These are phyloP conservation scores for Acacia pycnantha DNA, from an alignment of 331 rosid genomes.

Conservation along the genomic window DNA sequence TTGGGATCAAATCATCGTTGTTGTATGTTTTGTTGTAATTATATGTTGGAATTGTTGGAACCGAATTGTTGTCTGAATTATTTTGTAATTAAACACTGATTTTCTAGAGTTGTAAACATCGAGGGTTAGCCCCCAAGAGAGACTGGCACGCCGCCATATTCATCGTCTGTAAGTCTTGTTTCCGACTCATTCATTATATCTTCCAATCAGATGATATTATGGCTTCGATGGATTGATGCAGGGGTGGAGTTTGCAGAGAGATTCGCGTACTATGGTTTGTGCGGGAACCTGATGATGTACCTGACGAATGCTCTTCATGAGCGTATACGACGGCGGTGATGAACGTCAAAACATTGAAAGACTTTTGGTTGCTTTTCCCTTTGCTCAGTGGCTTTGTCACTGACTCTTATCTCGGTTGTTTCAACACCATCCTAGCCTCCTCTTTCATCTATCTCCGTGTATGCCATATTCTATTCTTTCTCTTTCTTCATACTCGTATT, in stretches of 20 bases:
- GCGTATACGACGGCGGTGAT: slow-evolving; percentile 38
- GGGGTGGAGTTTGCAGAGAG: slow-evolving; percentile 70
- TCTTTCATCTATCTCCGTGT: slow-evolving; percentile 50
- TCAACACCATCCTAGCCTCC: slow-evolving; percentile 51
- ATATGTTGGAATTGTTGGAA: background rate
- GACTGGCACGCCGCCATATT: slow-evolving; percentile 71
- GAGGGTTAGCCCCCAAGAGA: slow-evolving; percentile 33
- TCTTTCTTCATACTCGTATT: too few species aligned
- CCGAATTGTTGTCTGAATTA: background rate
- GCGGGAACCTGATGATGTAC: slow-evolving; percentile 49
- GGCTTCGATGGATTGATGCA: background rate
- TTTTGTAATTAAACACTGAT: background rate
- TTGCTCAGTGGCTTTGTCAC: slow-evolving; percentile 57
- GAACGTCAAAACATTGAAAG: slow-evolving; percentile 61
- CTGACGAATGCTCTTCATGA: slow-evolving; percentile 48
- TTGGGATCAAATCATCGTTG: background rate
- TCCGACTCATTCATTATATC: background rate
- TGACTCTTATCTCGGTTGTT: slow-evolving; percentile 55
- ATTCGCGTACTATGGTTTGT: slow-evolving; percentile 51
- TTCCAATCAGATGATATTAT: too few species aligned
- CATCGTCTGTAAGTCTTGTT: background rate
- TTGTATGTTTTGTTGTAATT: background rate
- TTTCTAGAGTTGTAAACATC: slow-evolving; percentile 2
- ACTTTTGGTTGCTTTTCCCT: slow-evolving; percentile 52
- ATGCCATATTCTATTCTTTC: background rate